Evolutionary conservation across 2,329 filamentous ascomycete species (phyloP).

Genomic region (Botrytis pseudocinerea): DNA sequence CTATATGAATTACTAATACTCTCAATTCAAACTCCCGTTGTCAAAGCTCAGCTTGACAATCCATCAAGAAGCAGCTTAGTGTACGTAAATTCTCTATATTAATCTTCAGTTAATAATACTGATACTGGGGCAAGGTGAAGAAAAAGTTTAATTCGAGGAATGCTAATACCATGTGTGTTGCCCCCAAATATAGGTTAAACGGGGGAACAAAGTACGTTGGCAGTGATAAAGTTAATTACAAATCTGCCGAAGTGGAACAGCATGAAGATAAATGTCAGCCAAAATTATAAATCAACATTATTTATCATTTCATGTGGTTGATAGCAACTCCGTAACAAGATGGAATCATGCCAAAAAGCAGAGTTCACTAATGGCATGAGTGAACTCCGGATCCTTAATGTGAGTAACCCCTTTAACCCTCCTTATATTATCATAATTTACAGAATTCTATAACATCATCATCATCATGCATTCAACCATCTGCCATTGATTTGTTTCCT

Average conservation of each 20-base stretch:
- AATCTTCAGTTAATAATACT: neutral
- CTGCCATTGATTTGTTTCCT: conserved; percentile 68
- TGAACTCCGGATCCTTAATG: neutral
- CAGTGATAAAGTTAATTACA: neutral
- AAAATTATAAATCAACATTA: neutral
- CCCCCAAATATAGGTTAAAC: neutral
- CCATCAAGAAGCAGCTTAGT: neutral
- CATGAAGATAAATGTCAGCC: neutral
- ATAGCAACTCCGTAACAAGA: neutral
- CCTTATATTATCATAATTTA: conserved; percentile 17
- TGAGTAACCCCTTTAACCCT: neutral
- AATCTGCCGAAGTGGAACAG: neutral
- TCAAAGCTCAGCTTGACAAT: neutral
- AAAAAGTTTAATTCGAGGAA: neutral
- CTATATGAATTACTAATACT: neutral
- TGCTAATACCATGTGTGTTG: neutral
- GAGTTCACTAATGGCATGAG: neutral
- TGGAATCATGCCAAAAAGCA: neutral
- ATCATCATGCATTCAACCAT: conserved; percentile 49
- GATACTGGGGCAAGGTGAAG: neutral
- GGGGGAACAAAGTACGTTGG: too few relatives aligned
- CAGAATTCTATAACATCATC: conserved; percentile 25
- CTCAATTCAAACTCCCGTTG: neutral
- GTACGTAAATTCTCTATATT: neutral
- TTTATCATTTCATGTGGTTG: neutral